Base-by-base conservation (phyloP, 257 asterid genomes). In the Fraxinus excelsior region DNA sequence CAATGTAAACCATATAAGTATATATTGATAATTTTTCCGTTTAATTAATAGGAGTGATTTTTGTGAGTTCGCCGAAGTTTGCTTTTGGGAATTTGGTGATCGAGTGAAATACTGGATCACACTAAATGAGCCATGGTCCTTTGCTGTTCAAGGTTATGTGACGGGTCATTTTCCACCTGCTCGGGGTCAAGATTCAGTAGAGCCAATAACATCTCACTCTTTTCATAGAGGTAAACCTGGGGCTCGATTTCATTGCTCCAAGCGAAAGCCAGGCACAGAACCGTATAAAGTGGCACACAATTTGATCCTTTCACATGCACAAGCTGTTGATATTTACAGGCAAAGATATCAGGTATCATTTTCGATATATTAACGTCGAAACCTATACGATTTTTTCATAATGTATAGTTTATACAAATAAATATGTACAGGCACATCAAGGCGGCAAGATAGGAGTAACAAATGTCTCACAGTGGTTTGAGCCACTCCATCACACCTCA, bases 361-460 rank as follows among this genome's bases (percentile, higher is more conserved):
- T 46, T 7, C 1, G 12, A 7, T n/a, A 37, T 34, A 12, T 23
- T 42, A 42, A 42, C 4, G 2, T 42, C 16, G 18, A 42, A 42
- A 42, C 49, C 49, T 42, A 11, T 2, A 42, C 49, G 11, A 12
- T 42, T 42, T 42, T 40, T 2, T 2, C 0, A 2, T 19, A 7
- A n/a, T 13, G 14, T 16, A 8, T 38, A n/a, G 2, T 26, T 32
- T 28, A 42, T 11, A 42, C 16, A 21, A 53, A 44, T 31, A 34
- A 14, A 1, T 25, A n/a, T 35, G 19, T 70, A 16, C 73, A 87
- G 90, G 84, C 38, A 70, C 58, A 35, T 68, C 93, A 89, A 79
- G 80, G 80, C 51, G 93, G 93, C 4, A 80, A 85, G 75, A 87
- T 87, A 18, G 89, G 93, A 19, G 82, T 89, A 0, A 82, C 87